Conservation (phyloP, 305 asterid species). For the Solanum hybrid region DNA sequence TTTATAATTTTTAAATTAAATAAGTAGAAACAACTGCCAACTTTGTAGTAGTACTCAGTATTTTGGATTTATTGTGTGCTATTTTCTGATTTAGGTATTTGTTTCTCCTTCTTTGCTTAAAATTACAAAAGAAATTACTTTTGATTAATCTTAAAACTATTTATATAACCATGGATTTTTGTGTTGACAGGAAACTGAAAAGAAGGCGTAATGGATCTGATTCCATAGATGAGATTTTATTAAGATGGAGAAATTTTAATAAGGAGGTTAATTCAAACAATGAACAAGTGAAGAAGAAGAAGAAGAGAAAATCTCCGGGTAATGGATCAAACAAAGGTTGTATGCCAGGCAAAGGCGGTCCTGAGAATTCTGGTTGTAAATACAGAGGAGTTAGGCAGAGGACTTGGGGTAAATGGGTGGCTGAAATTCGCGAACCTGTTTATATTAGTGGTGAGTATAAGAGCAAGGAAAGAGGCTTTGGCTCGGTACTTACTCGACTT, state of each 20-base stretch:
- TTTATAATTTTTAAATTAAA: too few species aligned
- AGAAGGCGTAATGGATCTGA: neutral
- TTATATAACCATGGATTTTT: neutral
- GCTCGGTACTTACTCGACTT: constrained; percentile 20
- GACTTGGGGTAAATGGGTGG: constrained; percentile 36
- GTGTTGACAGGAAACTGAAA: neutral
- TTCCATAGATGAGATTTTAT: neutral
- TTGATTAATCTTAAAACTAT: neutral
- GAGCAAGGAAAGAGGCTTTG: constrained; percentile 2
- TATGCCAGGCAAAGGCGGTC: constrained; percentile 31
- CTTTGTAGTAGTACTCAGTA: neutral
- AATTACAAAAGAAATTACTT: neutral
- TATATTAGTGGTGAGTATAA: neutral
- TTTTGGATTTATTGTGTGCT: too few species aligned
- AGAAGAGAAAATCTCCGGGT: neutral
- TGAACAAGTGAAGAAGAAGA: neutral
- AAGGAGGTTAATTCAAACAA: neutral
- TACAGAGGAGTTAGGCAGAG: constrained; percentile 34
- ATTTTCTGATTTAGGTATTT: neutral
- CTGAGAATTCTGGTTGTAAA: constrained; percentile 13
- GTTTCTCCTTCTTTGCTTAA: neutral
- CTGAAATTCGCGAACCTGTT: constrained; percentile 25
- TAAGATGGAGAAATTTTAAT: constrained; percentile 1
- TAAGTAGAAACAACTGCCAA: neutral
- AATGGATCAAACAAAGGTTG: constrained; percentile 19